Base-by-base conservation (phyloP, 169 alveolate genomes). In the Besnoitia besnoiti region DNA sequence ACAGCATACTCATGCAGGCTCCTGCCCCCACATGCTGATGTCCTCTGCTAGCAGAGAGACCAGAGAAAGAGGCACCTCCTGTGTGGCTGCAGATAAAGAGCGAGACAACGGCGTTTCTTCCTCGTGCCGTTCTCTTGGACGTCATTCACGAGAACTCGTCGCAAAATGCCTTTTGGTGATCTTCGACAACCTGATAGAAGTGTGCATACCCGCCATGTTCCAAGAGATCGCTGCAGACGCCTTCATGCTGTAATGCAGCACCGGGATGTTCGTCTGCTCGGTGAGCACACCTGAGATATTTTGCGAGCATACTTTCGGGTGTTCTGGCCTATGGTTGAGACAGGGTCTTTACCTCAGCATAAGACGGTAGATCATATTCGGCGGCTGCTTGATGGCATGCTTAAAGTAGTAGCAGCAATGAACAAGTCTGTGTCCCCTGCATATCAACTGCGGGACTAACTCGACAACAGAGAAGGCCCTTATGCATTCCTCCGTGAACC, bases 401-500 rank as follows among this genome's bases (percentile, higher is more conserved):
- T 39, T 35, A 19, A 77, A 30, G 59, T 77, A 30, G 59, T 77
- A 19, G 87, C 87, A 19, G 59, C 40, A 0, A 44, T 35, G 49
- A 27, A 42, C 55, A 77, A 77, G 47, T 21, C 37, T 10, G 37
- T 77, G 59, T 77, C 40, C 55, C 61, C 87, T 24, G 49, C 55
- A 27, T 77, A 77, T 44, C 87, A 51, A 7, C 40, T 77, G 35
- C 55, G 40, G 2, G 87, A 55, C 37, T 51, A 77, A 39, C 59
- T 77, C 2, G 87, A 77, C 87, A 77, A 77, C 47, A 77, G 61
- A 35, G 87, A 77, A 35, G 87, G 87, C 14, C 87, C 87, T 14
- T 77, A 77, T 27, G 80, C 80, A 35, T 35, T 67, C 30, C 67
- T 55, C 12, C 33, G 24, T 55, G 67, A 55, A 19, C 3, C 67